Percentiles rank a stretch among this genome's conserved stretches.
Evolutionary conservation across 2,329 filamentous ascomycete species (phyloP).

Genomic region (Penicillium sp.): DNA sequence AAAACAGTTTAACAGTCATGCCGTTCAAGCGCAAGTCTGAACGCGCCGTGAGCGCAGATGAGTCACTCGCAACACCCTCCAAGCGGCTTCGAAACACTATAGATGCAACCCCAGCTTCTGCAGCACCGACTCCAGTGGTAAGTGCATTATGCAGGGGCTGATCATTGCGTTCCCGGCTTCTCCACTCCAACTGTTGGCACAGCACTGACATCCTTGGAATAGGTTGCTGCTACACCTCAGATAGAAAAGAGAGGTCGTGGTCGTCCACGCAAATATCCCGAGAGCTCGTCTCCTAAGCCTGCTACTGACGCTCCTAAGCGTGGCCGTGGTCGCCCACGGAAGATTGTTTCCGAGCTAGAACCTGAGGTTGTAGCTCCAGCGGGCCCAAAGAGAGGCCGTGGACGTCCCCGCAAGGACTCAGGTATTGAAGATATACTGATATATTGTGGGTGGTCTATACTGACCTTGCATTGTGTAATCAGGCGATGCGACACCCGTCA

Average conservation of each 20-base stretch:
- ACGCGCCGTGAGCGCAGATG: constrained; percentile 19
- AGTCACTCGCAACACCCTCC: constrained; percentile 16
- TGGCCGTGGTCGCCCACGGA: constrained; percentile 35
- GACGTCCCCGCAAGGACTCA: constrained; percentile 14
- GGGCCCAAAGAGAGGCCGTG: constrained; percentile 18
- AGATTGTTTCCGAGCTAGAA: constrained; percentile 20
- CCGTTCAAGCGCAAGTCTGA: constrained; percentile 31
- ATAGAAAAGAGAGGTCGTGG: constrained; percentile 35
- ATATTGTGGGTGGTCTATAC: background rate
- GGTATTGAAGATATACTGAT: background rate
- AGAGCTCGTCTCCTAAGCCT: constrained; percentile 22
- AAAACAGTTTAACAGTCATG: constrained; percentile 5
- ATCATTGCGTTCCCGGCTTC: constrained; percentile 9
- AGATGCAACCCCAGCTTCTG: background rate
- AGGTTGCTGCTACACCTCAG: constrained; percentile 16
- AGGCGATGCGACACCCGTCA: constrained; percentile 10
- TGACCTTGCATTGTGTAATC: background rate
- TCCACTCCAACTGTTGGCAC: constrained; percentile 6
- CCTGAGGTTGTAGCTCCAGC: constrained; percentile 4
- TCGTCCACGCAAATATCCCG: constrained; percentile 35
- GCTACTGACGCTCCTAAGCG: constrained; percentile 30
- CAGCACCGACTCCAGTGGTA: constrained; percentile 9
- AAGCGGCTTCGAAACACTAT: constrained; percentile 24
- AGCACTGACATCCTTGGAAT: background rate
- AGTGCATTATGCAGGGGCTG: constrained; percentile 14